A percentile compares a stretch with the other conserved stretches of the same genome.
Evolutionary conservation across 805 yeast species (phyloP).

Genomic region (Suhomyces kilbournensis): DNA sequence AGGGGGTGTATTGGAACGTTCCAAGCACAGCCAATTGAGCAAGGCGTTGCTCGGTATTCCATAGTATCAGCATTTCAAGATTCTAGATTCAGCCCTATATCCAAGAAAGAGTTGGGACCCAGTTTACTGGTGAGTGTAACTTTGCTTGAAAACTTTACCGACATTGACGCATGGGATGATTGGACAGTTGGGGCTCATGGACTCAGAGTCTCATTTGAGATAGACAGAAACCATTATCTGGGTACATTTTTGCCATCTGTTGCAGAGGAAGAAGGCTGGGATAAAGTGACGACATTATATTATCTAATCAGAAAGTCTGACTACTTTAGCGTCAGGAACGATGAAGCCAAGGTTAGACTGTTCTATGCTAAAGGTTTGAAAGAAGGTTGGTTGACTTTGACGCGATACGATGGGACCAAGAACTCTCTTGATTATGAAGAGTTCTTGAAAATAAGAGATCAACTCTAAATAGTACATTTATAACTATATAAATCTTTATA

Average conservation of each 20-base stretch:
- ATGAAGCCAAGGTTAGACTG: slow-evolving; percentile 5
- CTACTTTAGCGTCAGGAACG: neutral
- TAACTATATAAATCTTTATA: neutral
- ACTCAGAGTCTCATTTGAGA: slow-evolving; percentile 53
- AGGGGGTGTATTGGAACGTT: slow-evolving; percentile 97
- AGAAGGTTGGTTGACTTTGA: slow-evolving; percentile 33
- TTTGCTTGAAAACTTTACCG: slow-evolving; percentile 55
- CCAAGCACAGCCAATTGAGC: slow-evolving; percentile 46
- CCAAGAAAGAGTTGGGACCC: slow-evolving; percentile 47
- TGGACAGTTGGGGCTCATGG: slow-evolving; percentile 90
- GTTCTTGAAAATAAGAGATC: slow-evolving; percentile 12
- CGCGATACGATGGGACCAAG: slow-evolving; percentile 38
- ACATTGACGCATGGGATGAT: slow-evolving; percentile 51
- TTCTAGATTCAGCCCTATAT: slow-evolving; percentile 69
- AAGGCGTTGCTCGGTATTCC: slow-evolving; percentile 63
- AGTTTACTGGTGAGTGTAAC: slow-evolving; percentile 61
- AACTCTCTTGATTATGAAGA: slow-evolving; percentile 23
- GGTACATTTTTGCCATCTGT: slow-evolving; percentile 93
- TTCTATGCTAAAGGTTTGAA: slow-evolving; percentile 28
- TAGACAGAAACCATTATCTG: slow-evolving; percentile 40
- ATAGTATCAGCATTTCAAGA: slow-evolving; percentile 69
- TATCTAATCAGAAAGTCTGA: slow-evolving; percentile 78
- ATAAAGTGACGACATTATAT: slow-evolving; percentile 62
- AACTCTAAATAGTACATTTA: neutral
- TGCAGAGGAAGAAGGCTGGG: slow-evolving; percentile 85